Evolutionary conservation across 73 alveolate species (phyloP), one percentile per base, ranked within the genome.

Genomic region (Symbiodinium pilosum): DNA sequence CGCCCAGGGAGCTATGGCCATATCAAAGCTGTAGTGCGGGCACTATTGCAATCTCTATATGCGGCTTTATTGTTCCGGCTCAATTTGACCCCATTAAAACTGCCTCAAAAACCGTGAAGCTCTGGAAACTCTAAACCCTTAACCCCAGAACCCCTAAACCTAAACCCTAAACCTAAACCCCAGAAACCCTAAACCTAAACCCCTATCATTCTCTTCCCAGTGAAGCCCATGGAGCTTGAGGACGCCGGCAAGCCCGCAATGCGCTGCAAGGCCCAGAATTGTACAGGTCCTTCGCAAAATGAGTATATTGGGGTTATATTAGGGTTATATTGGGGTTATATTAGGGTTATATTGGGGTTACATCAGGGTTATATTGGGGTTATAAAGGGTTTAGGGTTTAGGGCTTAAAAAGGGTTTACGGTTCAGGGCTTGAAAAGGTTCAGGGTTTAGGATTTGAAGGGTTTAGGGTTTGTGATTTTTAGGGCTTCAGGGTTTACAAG

Each of bases 201-300:
- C 54, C 59, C 14, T 9, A 41, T 36, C 88, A n/a, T n/a, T n/a
- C n/a, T n/a, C n/a, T n/a, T 26, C n/a, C 21, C 34, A 26, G 9
- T 56, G 73, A 26, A 56, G 21, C 34, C 73, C 43, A 36, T 16
- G 97, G 14, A 12, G 43, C 97, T 71, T 59, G 89, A 91, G 81
- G 54, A 91, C 77, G 44, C 54, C 39, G 38, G 77, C 36, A 7
- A 91, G 40, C 14, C 97, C 97, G n/a, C 97, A 69, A 43, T 91
- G 97, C 26, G 97, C 87, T 3, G 97, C 97, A 11, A 91, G 88
- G 38, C 97, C 97, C 8, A 75, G 77, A 54, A 47, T 88, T 20
- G 97, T 91, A 41, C 97, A 91, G 41, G 89, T 42, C 97, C 97
- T 68, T 87, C 97, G n/a, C n/a, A n/a, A n/a, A n/a, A n/a, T n/a